Conservation (phyloP, 495 filamentous ascomycete genomes). For the Annulohypoxylon stygium region DNA sequence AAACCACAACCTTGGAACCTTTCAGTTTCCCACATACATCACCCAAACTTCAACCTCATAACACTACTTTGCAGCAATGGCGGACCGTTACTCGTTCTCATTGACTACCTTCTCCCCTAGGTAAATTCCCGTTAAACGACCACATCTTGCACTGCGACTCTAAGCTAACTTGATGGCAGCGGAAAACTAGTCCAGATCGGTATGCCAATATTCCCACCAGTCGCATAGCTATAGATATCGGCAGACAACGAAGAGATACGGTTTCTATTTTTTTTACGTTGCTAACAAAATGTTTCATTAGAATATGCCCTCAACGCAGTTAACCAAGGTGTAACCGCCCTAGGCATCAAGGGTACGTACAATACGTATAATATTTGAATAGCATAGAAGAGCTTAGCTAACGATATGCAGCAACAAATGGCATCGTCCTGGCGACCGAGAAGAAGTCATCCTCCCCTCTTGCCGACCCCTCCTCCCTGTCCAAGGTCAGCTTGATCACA, state of each 20-base stretch:
- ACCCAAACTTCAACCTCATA: slow-evolving; percentile 18
- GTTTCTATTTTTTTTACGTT: neutral
- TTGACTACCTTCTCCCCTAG: slow-evolving; percentile 99
- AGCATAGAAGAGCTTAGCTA: slow-evolving; percentile 3
- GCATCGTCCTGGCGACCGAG: slow-evolving; percentile 98
- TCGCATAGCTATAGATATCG: slow-evolving; percentile 16
- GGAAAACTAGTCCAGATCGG: slow-evolving; percentile 93
- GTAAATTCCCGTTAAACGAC: slow-evolving; percentile 66
- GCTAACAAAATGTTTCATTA: slow-evolving; percentile 61
- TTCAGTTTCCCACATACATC: slow-evolving; percentile 5
- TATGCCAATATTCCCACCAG: slow-evolving; percentile 54
- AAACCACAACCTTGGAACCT: slow-evolving; percentile 18
- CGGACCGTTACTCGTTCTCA: slow-evolving; percentile 99
- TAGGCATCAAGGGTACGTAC: slow-evolving; percentile 92
- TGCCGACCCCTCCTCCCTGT: slow-evolving; percentile 91
- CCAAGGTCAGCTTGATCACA: slow-evolving; percentile 97
- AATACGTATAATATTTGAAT: slow-evolving; percentile 52
- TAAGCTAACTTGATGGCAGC: slow-evolving; percentile 70
- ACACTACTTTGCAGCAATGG: slow-evolving; percentile 71
- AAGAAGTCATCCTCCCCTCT: slow-evolving; percentile 99
- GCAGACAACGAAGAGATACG: neutral
- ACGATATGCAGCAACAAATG: slow-evolving; percentile 82
- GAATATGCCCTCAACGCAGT: slow-evolving; percentile 99
- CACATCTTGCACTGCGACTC: slow-evolving; percentile 26
- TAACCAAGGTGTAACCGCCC: slow-evolving; percentile 97